Conservation (phyloP, 805 yeast species). For the Kuraishia hungarica region DNA sequence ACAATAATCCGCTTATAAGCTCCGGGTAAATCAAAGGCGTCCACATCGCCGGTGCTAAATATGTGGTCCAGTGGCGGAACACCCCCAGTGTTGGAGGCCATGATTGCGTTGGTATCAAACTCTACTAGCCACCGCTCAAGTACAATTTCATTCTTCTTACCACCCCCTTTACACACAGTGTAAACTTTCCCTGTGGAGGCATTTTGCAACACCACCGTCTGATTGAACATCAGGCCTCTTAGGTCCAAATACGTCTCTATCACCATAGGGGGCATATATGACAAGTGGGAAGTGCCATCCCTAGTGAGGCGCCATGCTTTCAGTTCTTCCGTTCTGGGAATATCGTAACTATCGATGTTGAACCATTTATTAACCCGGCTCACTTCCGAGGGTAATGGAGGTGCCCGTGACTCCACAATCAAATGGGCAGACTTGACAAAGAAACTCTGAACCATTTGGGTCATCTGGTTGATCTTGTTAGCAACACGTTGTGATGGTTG, state of each 20-base stretch:
- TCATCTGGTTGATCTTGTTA: slow-evolving; percentile 9
- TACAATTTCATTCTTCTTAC: slow-evolving; percentile 75
- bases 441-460: slow-evolving; percentile 40
- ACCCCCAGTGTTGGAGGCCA: background rate
- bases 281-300: slow-evolving; percentile 24
- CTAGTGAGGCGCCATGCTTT: slow-evolving; percentile 43
- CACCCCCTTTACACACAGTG: slow-evolving; percentile 53
- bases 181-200: slow-evolving; percentile 36
- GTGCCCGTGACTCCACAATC: slow-evolving; percentile 36
- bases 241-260: slow-evolving; percentile 77
- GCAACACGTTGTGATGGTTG: background rate
- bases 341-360: slow-evolving; percentile 35
- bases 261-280: slow-evolving; percentile 63
- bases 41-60: slow-evolving; percentile 26
- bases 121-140: slow-evolving; percentile 91
- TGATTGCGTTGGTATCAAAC: slow-evolving; percentile 32
- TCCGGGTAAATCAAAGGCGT: slow-evolving; percentile 48
- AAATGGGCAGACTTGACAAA: slow-evolving; percentile 55
- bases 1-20: slow-evolving; percentile 70
- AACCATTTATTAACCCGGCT: slow-evolving; percentile 52
- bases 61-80: background rate
- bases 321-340: slow-evolving; percentile 44
- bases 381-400: slow-evolving; percentile 13
- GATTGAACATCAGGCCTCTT: slow-evolving; percentile 44
- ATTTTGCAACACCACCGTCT: slow-evolving; percentile 51